Base-by-base conservation (phyloP, 2,329 filamentous ascomycete species). In the Beauveria medogensis region DNA sequence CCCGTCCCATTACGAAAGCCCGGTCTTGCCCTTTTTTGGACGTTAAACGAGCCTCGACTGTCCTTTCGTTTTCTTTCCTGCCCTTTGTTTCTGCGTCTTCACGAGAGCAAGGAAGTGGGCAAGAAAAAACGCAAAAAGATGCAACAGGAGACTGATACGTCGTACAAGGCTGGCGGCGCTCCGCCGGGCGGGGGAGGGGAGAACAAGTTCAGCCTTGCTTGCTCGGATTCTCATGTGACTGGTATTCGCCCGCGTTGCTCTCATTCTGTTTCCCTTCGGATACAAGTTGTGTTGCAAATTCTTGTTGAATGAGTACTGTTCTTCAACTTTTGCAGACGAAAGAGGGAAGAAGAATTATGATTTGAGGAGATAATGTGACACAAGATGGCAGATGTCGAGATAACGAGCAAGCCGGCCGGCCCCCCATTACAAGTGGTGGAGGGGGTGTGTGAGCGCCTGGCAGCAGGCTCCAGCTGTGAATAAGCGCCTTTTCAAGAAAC, bases 301-400 rank as follows among this genome's bases (percentile, higher is more conserved):
- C n/a, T 37, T 30, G 24, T 37, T 18, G 24, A 52, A 58, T n/a
- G 24, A 10, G 47, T 14, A 18, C 20, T 18, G 34, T 16, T 28
- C 10, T 51, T 58, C 55, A 52, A 43, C 18, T 28, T 28, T 59
- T 16, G 22, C 56, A 37, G 26, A 52, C 9, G 44, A 37, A 24
- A 28, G 28, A 7, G 16, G 53, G 6, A 20, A 28, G 40, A 12
- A 46, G 2, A 22, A 14, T 53, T 9, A 22, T 43, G 56, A 26
- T 37, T 59, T 34, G 56, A 28, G 47, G 26, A 59, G 48, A 59
- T 53, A 24, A 34, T 34, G 48, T 59, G 48, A 53, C 28, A 59
- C 48, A 26, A 44, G 56, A 59, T 53, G 56, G 26, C 8, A 53
- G 50, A 22, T 34, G 14, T 16, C 6, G 20, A 24, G 16, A 30